Evolutionary conservation across 1,284 basidiomycete species (phyloP).

Genomic region (Rhodotorula sp.): DNA sequence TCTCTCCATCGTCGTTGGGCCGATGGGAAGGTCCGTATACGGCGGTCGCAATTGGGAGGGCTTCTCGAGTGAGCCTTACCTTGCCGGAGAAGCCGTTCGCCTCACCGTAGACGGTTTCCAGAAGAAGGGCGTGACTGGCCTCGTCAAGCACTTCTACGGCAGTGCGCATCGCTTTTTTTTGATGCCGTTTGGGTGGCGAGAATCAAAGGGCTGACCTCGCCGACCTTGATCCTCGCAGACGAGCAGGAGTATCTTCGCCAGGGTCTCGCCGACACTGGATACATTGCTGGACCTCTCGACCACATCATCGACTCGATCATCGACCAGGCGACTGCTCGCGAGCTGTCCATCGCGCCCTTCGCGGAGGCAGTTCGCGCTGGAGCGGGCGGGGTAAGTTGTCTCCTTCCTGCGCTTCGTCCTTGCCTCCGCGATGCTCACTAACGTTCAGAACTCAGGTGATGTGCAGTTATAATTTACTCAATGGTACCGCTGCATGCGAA

Average conservation of each 20-base stretch:
- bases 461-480: conserved; percentile 48
- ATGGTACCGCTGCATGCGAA: conserved; percentile 10
- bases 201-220: neutral
- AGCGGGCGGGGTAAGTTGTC: conserved; percentile 56
- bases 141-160: conserved; percentile 62
- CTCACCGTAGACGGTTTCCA: conserved; percentile 59
- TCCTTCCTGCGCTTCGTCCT: neutral
- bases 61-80: conserved; percentile 55
- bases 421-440: too few species aligned
- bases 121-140: conserved; percentile 58
- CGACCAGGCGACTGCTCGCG: conserved; percentile 10
- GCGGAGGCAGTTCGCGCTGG: conserved; percentile 67
- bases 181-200: too few species aligned
- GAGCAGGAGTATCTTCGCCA: neutral
- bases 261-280: too few species aligned
- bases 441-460: neutral
- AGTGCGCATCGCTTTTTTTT: neutral
- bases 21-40: conserved; percentile 54
- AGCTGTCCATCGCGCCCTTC: conserved; percentile 10
- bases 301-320: conserved; percentile 58
- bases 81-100: neutral
- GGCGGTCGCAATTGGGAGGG: conserved; percentile 70
- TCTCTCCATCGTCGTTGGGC: conserved; percentile 47
- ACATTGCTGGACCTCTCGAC: conserved; percentile 57
- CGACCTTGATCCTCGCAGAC: neutral